These are phyloP conservation scores for Syzygium aqueum DNA, from an alignment of 345 rosid genomes.

Conservation along the genomic window DNA sequence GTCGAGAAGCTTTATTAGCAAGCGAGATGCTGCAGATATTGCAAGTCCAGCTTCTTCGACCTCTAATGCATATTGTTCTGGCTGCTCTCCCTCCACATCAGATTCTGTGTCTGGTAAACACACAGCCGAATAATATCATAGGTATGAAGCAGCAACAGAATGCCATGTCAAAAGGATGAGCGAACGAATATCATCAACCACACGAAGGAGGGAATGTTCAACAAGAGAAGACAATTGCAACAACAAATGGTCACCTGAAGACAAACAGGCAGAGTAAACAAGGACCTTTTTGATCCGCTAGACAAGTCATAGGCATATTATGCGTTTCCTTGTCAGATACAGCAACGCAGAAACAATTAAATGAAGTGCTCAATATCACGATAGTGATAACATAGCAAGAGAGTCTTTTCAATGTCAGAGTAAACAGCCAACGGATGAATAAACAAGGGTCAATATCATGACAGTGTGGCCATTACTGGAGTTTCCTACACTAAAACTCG, in stretches of 20 bases:
- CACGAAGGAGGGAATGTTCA: not conserved
- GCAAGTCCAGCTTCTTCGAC: constrained; percentile 73
- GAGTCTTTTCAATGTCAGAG: not conserved
- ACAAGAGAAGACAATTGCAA: not conserved
- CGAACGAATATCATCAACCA: not conserved
- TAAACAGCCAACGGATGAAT: not conserved
- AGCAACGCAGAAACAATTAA: not conserved
- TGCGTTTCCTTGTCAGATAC: not conserved
- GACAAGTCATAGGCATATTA: not conserved
- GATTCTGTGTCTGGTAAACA: constrained; percentile 36
- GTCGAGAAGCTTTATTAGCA: constrained; percentile 69
- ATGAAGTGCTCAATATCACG: not conserved
- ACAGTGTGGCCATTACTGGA: not conserved
- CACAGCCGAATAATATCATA: not conserved
- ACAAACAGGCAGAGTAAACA: not conserved
- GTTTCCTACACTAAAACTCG: not conserved
- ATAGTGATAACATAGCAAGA: not conserved
- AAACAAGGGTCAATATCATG: not conserved
- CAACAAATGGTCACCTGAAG: not conserved
- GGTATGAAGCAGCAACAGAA: not conserved
- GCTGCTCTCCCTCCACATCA: constrained; percentile 40
- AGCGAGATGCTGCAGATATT: constrained; percentile 58
- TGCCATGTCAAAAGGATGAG: not conserved
- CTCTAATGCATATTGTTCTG: constrained; percentile 44
- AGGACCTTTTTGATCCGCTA: not conserved